Evolutionary conservation across 2,329 filamentous ascomycete species (phyloP).

Genomic region (Ambrosiella beaveri): DNA sequence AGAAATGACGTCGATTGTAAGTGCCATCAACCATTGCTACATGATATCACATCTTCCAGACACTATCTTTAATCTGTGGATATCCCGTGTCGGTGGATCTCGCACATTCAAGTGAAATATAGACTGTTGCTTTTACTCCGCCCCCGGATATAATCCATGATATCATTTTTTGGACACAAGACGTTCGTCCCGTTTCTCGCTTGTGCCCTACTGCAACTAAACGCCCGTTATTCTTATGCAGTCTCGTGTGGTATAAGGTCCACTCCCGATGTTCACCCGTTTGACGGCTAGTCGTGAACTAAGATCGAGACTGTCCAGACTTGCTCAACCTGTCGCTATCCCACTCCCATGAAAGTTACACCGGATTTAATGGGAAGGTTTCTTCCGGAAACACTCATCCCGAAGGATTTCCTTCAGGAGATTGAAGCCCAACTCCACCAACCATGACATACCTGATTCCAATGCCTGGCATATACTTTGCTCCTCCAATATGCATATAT

Average conservation of each 20-base stretch:
- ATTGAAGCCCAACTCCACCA: neutral
- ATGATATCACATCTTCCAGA: neutral
- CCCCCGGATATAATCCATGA: neutral
- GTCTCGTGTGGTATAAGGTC: neutral
- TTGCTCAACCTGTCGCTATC: neutral
- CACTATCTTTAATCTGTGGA: too few relatives aligned
- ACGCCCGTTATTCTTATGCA: neutral
- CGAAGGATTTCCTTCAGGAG: neutral
- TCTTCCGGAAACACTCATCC: neutral
- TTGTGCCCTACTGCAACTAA: neutral
- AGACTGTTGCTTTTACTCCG: too few relatives aligned
- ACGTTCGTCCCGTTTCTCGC: neutral
- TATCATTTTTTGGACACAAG: neutral
- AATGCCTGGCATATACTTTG: neutral
- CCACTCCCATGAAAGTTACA: neutral
- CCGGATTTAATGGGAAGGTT: neutral
- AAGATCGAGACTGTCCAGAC: neutral
- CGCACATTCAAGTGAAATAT: too few relatives aligned
- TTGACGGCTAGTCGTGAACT: neutral
- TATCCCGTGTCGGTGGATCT: too few relatives aligned
- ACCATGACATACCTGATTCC: neutral
- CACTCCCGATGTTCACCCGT: neutral
- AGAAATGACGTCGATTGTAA: constrained; percentile 1
- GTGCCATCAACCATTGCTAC: neutral
- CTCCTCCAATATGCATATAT: neutral